Conservation (phyloP, 495 filamentous ascomycete species). For the Parachaetomium inaequale region DNA sequence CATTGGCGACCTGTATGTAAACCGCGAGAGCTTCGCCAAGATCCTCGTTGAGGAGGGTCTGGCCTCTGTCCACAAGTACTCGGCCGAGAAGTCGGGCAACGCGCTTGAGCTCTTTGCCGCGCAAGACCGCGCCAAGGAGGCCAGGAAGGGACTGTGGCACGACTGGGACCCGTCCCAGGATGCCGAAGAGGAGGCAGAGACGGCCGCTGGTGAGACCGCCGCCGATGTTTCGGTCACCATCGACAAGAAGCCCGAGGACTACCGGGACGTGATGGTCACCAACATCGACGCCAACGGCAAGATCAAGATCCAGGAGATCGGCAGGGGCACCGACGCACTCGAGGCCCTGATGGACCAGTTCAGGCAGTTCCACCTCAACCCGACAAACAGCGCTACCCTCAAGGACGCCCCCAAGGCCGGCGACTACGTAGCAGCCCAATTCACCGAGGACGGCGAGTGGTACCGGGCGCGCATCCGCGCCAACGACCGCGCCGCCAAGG, state of each 20-base stretch:
- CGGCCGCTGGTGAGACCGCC: conserved; percentile 48
- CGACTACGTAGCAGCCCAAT: conserved; percentile 84
- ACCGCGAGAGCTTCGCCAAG: conserved; percentile 95
- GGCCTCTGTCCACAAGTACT: conserved; percentile 87
- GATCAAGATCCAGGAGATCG: conserved; percentile 85
- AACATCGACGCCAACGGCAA: conserved; percentile 72
- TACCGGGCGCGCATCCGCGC: conserved; percentile 88
- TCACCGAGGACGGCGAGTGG: conserved; percentile 83
- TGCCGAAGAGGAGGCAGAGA: conserved; percentile 53
- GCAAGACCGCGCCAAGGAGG: conserved; percentile 82
- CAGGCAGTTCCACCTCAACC: conserved; percentile 75
- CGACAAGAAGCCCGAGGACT: conserved; percentile 69
- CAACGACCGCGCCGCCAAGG: conserved; percentile 84
- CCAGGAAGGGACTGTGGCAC: conserved; percentile 82
- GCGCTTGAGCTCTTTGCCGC: conserved; percentile 82
- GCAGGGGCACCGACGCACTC: conserved; percentile 74
- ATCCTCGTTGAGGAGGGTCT: conserved; percentile 89
- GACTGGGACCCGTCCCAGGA: conserved; percentile 89
- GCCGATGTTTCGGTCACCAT: conserved; percentile 40
- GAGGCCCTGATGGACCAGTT: conserved; percentile 85
- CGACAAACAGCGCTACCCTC: conserved; percentile 66
- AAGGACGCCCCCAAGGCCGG: conserved; percentile 81
- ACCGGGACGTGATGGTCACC: conserved; percentile 87
- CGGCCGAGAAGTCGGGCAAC: conserved; percentile 91
- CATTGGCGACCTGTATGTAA: conserved; percentile 90